Conservation (phyloP, 2,329 filamentous ascomycete genomes). For the Coniella lustricola region DNA sequence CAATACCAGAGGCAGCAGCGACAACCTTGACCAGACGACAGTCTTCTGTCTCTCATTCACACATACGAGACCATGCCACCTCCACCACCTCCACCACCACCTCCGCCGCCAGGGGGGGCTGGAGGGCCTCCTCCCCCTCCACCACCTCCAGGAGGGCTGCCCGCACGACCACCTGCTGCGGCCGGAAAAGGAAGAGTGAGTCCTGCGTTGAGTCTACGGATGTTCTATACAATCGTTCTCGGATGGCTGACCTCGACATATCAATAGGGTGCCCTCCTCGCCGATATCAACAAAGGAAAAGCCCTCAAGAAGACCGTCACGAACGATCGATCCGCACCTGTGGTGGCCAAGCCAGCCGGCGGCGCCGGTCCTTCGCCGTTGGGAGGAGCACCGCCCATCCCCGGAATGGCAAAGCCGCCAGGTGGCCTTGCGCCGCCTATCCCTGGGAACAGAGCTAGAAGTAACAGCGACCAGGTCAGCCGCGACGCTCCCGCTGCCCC, state of each 20-base stretch:
- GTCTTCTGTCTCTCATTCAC: not conserved
- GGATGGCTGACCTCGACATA: conserved; percentile 10
- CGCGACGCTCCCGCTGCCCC: conserved; percentile 31
- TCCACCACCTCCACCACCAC: conserved; percentile 65
- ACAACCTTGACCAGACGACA: not conserved
- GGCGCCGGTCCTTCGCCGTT: conserved; percentile 54
- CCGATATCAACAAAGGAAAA: conserved; percentile 79
- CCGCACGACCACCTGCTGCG: conserved; percentile 50
- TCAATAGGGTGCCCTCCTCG: conserved; percentile 70
- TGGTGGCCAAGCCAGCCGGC: conserved; percentile 50
- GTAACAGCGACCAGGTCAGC: conserved; percentile 70
- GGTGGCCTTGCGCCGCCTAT: conserved; percentile 65
- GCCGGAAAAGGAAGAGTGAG: conserved; percentile 56
- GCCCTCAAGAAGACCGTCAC: conserved; percentile 78
- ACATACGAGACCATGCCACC: conserved; percentile 34
- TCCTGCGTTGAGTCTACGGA: conserved; percentile 15
- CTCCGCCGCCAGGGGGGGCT: conserved; percentile 39
- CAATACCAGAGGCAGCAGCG: not conserved
- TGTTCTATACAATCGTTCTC: not conserved
- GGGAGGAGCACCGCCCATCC: conserved; percentile 76
- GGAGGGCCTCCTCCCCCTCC: conserved; percentile 61
- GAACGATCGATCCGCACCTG: conserved; percentile 85
- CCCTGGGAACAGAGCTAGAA: conserved; percentile 65
- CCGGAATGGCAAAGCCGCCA: conserved; percentile 51
- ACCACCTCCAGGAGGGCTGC: conserved; percentile 48